Evolutionary conservation across 1,284 basidiomycete species (phyloP), one percentile per base, ranked within the genome.

Genomic region (Tilletia setariae): DNA sequence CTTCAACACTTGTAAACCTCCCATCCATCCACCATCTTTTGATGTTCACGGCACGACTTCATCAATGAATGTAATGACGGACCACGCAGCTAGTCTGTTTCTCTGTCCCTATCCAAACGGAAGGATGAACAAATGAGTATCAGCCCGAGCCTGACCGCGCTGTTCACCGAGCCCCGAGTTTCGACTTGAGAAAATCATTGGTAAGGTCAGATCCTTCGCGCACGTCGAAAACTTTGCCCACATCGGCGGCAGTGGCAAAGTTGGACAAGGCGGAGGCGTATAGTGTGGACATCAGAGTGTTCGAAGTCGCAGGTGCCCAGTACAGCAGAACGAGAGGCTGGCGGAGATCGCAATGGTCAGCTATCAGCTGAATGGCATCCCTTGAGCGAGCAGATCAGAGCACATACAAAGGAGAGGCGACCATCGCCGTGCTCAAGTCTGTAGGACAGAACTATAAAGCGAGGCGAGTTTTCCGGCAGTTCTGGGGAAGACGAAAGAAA

Each of bases 391-490:
- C n/a, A 51, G 51, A 46, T 15, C 25, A 64, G 6, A 1, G 15
- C 13, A 73, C 78, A 65, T 69, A 80, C 78, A 78, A 90, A 93
- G 0, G 91, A 93, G 70, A 87, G 89, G 44, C 94, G 87, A 2
- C 94, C 94, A 77, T 97, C 94, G 4, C 81, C 82, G 83, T 95
- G 92, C 56, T 87, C 86, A 25, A 94, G 86, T 78, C 92, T 90
- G 78, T 94, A 91, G 16, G 91, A 92, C 35, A 91, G 84, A 23
- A 97, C 83, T 61, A 96, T 88, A 81, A 93, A 96, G 75, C 94
- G 87, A 11, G 94, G 94, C 4, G 90, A 88, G 82, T 91, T 91
- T 83, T 92, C 92, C 0, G 94, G 94, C 6, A 97, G 86, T 79
- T 95, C 94, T 94, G 75, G 65, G 30, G 21, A 30, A 21, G 7